Evolutionary conservation across 2,329 filamentous ascomycete species (phyloP), one percentile per base, ranked within the genome.

Genomic region (Phialophora chinensis): DNA sequence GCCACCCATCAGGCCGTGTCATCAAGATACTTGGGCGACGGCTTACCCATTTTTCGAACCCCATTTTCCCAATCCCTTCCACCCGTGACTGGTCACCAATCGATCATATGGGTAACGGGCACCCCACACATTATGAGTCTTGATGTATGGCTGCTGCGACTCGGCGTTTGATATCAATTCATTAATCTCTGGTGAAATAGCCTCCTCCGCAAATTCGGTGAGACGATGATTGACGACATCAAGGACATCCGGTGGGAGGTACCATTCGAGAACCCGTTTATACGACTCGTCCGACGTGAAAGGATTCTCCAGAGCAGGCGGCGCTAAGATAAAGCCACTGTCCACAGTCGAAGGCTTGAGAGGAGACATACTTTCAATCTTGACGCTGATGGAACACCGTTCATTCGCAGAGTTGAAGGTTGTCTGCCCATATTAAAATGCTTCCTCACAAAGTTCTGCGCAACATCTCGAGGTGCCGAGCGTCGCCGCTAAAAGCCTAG

Each of bases 171-270:
- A 69, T 58, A 73, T 74, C 29, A 66, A 66, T 56, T 53, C 60
- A 57, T 72, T 69, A 27, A 77, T 67, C 56, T 69, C 68, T 11
- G 72, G 67, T 2, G 76, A 78, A 33, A 77, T 67, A 14, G 75
- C 75, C 62, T 78, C 75, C 3, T 67, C 74, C 31, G 75, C 76
- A 42, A 77, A 71, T 47, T 72, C 69, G 2, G 47, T 67, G 12
- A 77, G 68, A 7, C 73, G 70, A 2, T 70, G 59, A 42, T 74
- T 70, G 20, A 89, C 76, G 77, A 82, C 86, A 68, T 82, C 75
- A 53, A 90, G 83, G n/a, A 88, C 78, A 54, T 81, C 74, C 23
- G 83, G 81, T 0, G 83, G 81, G 17, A 74, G 68, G 61, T 74
- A 68, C 71, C 69, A 68, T 58, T 68, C 58, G 17, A 73, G 60